Percentiles rank a stretch among this genome's conserved stretches.
phyloP scores from a whole-genome alignment of 1,139 yeast genomes.

The Diutina pseudorugosa region DNA sequence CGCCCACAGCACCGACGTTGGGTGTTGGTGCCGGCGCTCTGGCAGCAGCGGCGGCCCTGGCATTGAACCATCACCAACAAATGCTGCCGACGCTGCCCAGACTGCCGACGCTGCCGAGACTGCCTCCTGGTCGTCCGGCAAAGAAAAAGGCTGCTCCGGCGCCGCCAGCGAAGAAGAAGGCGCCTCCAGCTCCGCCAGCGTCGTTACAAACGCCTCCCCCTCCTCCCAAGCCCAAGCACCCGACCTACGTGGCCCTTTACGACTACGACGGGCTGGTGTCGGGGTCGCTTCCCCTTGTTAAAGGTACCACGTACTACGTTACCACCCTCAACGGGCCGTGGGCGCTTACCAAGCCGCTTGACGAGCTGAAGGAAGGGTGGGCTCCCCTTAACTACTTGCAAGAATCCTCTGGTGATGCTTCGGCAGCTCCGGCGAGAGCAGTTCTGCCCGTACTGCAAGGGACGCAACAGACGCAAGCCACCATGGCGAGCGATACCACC shows the following conservation, averaged over 20 bases:
- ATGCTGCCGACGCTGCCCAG: constrained; percentile 15
- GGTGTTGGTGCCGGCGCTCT: constrained; percentile 8
- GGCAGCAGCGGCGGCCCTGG: constrained; percentile 8
- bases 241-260: constrained; percentile 76
- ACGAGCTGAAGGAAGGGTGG: constrained; percentile 86
- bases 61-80: constrained; percentile 6
- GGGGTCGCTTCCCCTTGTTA: constrained; percentile 62
- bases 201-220: constrained; percentile 25
- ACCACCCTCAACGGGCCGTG: constrained; percentile 68
- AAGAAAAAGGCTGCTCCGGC: constrained; percentile 24
- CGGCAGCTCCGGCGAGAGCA: background rate
- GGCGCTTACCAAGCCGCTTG: constrained; percentile 76
- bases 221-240: constrained; percentile 48
- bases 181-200: constrained; percentile 39
- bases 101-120: constrained; percentile 13
- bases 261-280: constrained; percentile 85
- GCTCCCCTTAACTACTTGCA: constrained; percentile 87
- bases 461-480: background rate
- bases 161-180: constrained; percentile 31
- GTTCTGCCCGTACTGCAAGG: constrained; percentile 15
- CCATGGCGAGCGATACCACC: constrained; percentile 21
- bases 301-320: constrained; percentile 65
- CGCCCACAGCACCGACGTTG: constrained; percentile 7
- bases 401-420: constrained; percentile 15
- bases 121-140: constrained; percentile 15